Conservation (phyloP, 768 basidiomycete species). For the Tricholomella constricta region DNA sequence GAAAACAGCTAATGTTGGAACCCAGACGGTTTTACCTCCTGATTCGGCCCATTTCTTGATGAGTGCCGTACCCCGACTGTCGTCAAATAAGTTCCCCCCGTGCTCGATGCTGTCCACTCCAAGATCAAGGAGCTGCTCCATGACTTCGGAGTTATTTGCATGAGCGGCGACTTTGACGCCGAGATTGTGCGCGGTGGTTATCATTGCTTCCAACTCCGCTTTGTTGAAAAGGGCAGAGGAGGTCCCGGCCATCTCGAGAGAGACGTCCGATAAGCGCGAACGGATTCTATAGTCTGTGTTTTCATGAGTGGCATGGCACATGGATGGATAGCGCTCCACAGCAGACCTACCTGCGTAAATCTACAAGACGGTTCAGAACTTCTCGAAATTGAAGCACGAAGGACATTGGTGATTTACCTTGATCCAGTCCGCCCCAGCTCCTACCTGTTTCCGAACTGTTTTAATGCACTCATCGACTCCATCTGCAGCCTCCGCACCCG, state of each 20-base stretch:
- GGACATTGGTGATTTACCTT: constrained; percentile 40
- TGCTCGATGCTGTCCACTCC: constrained; percentile 63
- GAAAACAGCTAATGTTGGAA: constrained; percentile 58
- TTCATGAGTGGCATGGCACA: neutral
- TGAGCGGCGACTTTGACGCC: constrained; percentile 13
- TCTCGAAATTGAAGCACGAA: neutral
- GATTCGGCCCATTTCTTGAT: constrained; percentile 28
- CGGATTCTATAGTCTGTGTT: constrained; percentile 57
- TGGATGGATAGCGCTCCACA: neutral
- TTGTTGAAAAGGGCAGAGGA: constrained; percentile 46
- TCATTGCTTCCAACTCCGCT: constrained; percentile 49
- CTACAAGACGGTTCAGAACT: constrained; percentile 25
- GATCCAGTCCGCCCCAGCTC: constrained; percentile 69
- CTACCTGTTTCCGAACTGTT: constrained; percentile 61
- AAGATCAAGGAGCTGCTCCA: constrained; percentile 30
- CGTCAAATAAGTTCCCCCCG: constrained; percentile 36
- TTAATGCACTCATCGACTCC: constrained; percentile 55
- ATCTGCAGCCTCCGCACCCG: constrained; percentile 60
- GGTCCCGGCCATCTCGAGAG: constrained; percentile 31
- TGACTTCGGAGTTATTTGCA: neutral
- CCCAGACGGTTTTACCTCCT: constrained; percentile 44
- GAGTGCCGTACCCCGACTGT: constrained; percentile 18
- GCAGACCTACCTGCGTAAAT: constrained; percentile 51
- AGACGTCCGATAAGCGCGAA: constrained; percentile 45
- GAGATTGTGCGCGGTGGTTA: constrained; percentile 49